Evolutionary conservation across 495 filamentous ascomycete genomes (phyloP).

Genomic region (Xylaria intraflava): DNA sequence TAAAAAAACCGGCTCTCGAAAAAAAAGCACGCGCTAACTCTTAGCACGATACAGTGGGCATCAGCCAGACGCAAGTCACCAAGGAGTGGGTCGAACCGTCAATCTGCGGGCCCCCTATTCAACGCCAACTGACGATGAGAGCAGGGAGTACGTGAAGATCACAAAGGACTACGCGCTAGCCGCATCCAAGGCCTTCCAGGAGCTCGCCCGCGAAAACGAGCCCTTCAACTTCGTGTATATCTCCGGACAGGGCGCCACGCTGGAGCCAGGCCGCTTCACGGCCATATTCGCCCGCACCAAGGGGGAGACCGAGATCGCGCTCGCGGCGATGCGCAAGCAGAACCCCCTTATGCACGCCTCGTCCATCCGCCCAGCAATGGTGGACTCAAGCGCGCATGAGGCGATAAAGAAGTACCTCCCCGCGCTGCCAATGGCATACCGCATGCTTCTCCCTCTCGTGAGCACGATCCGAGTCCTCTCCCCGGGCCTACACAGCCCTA

Average conservation of each 20-base stretch:
- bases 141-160: conserved; percentile 60
- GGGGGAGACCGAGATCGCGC: conserved; percentile 52
- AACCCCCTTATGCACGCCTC: conserved; percentile 42
- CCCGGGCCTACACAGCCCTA: conserved; percentile 35
- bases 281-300: conserved; percentile 55
- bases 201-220: conserved; percentile 32
- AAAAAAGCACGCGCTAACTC: not conserved
- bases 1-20: not conserved
- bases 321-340: conserved; percentile 34
- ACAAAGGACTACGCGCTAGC: conserved; percentile 58
- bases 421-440: conserved; percentile 4
- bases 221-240: conserved; percentile 66
- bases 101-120: not conserved
- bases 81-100: conserved; percentile 46
- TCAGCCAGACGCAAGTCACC: conserved; percentile 49
- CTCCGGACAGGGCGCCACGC: conserved; percentile 52
- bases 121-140: not conserved
- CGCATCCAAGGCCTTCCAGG: conserved; percentile 55
- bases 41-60: conserved; percentile 36
- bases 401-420: conserved; percentile 46
- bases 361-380: conserved; percentile 46
- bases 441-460: conserved; percentile 14
- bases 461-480: conserved; percentile 7
- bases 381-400: conserved; percentile 44
- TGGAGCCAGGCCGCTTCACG: conserved; percentile 44